Evolutionary conservation across 2,329 filamentous ascomycete genomes (phyloP), one percentile per base, ranked within the genome.

Genomic region (Fusarium agapanthi): DNA sequence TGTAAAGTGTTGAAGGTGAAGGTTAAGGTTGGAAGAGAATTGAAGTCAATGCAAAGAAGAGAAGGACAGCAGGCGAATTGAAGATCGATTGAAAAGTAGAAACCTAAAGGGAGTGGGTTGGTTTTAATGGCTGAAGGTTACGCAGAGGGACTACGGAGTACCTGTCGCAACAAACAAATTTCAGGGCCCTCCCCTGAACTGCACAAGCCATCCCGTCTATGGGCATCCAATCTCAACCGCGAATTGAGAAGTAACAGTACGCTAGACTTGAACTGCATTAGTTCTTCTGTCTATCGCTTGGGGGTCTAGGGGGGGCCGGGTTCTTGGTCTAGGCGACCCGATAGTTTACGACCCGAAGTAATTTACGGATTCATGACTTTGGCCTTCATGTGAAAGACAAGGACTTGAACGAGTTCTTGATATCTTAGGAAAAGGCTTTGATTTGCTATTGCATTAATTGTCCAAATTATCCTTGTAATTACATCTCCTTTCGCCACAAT

Each of bases 141-240:
- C 66, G 56, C 57, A 67, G 65, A 74, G 71, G 61, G 64, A 73
- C 66, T 64, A 64, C 67, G 61, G 64, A 73, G 64, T 64, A 64
- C 67, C 66, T 76, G 63, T 75, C 65, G 65, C 65, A 74, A 76
- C 73, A 78, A 74, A 75, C 73, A 78, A 78, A 77, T 77, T 78
- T 78, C 76, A 77, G 69, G 76, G 73, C 75, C 71, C 66, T 76
- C 76, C 76, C 76, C 74, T 77, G 75, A 54, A 73, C 57, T 76
- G 73, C 69, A 65, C 71, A 65, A 77, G 67, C 58, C 65, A 71
- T 67, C 60, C 67, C 65, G 65, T 59, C 66, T 58, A 32, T 32
- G 66, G 59, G 55, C 70, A 76, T 71, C 75, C 70, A 78, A 78
- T 78, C 75, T 78, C 75, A 76, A 71, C 65, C 60, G 66, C 54